Conservation (phyloP, 345 rosid species). For the Trapa incisa region DNA sequence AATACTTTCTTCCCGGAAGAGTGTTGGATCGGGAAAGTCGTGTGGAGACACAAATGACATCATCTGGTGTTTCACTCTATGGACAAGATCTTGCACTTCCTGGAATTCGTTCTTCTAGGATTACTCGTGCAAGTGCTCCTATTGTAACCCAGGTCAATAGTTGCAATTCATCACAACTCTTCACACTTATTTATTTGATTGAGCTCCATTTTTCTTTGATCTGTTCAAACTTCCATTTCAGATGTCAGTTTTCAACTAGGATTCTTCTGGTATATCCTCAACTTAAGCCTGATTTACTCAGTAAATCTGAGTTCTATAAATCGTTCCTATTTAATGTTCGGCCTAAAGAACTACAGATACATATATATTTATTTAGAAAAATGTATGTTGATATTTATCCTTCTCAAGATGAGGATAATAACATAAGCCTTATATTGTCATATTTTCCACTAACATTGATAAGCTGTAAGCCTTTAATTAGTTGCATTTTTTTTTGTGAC, state of each 20-base stretch:
- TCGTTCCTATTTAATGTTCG: background rate
- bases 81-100: constrained; percentile 46
- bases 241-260: background rate
- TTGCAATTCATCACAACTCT: background rate
- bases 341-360: background rate
- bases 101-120: constrained; percentile 33
- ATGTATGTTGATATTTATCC: background rate
- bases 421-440: background rate
- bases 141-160: constrained; percentile 44
- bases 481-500: background rate
- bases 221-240: background rate
- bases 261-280: background rate
- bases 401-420: background rate
- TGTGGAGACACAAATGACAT: constrained; percentile 33
- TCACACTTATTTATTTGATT: background rate
- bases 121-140: constrained; percentile 40
- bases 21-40: constrained; percentile 42
- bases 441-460: background rate
- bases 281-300: background rate
- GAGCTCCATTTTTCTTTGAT: background rate
- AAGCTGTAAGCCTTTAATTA: background rate
- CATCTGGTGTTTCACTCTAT: constrained; percentile 41
- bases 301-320: background rate
- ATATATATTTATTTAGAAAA: background rate
- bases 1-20: constrained; percentile 33